A percentile compares a stretch with the other conserved stretches of the same genome.
Conservation (phyloP, 768 basidiomycete genomes). For the Tricholoma furcatifolium region DNA sequence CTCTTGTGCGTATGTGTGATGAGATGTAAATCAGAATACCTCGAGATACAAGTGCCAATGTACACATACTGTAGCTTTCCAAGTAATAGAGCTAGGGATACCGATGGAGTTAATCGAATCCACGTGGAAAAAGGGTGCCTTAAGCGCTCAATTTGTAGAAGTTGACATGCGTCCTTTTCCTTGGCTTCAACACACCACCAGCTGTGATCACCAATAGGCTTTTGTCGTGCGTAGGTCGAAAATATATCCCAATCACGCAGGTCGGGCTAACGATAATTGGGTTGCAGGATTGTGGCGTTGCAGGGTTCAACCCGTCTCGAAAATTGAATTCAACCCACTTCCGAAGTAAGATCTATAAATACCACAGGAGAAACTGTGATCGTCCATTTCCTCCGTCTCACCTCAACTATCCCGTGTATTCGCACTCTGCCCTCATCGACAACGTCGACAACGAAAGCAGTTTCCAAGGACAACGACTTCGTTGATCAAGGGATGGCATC, state of each 20-base stretch:
- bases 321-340: constrained; percentile 12
- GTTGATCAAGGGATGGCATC: constrained; percentile 13
- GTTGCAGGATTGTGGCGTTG: constrained; percentile 11
- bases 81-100: too few relatives aligned
- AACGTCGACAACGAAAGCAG: constrained; percentile 2
- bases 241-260: too few relatives aligned
- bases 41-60: neutral
- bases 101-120: neutral
- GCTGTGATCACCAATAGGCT: too few relatives aligned
- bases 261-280: too few relatives aligned
- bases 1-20: neutral
- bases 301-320: neutral
- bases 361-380: constrained; percentile 10
- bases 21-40: neutral
- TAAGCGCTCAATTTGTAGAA: constrained; percentile 11
- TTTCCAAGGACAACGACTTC: neutral
- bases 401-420: neutral
- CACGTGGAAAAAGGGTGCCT: constrained; percentile 13
- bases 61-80: too few relatives aligned
- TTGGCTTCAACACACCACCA: neutral
- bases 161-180: neutral
- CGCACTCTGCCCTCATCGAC: neutral
- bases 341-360: constrained; percentile 16
- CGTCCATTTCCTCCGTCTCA: constrained; percentile 9
- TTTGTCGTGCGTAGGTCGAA: neutral